phyloP scores from a whole-genome alignment of 1,284 basidiomycete genomes.

The Waitea zeae region DNA sequence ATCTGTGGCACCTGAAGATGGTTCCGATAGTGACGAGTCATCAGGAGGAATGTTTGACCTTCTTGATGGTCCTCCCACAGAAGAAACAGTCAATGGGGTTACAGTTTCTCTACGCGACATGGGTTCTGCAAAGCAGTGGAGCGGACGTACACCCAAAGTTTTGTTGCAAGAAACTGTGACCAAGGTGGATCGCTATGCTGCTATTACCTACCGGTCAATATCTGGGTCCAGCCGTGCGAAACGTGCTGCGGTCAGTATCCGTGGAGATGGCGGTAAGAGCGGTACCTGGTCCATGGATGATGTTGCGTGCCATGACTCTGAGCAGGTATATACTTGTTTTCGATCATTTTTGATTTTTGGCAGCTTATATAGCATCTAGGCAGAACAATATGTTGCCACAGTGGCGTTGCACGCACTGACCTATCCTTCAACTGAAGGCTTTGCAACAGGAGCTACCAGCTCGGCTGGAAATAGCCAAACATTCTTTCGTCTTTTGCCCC shows the following conservation, averaged over 20 bases:
- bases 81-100: slow-evolving; percentile 33
- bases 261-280: slow-evolving; percentile 48
- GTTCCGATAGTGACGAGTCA: slow-evolving; percentile 27
- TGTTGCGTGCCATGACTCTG: slow-evolving; percentile 61
- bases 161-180: slow-evolving; percentile 48
- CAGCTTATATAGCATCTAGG: too few relatives aligned
- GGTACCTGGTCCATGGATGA: slow-evolving; percentile 76
- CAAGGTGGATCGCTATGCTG: slow-evolving; percentile 60
- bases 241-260: slow-evolving; percentile 51
- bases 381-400: slow-evolving; percentile 84
- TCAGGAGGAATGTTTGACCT: slow-evolving; percentile 61
- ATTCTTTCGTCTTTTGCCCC: slow-evolving; percentile 62
- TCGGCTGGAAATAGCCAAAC: slow-evolving; percentile 25
- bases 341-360: too few relatives aligned
- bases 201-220: slow-evolving; percentile 45
- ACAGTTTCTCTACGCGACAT: slow-evolving; percentile 57
- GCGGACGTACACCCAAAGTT: slow-evolving; percentile 56
- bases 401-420: slow-evolving; percentile 69
- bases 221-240: slow-evolving; percentile 56
- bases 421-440: slow-evolving; percentile 43
- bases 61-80: slow-evolving; percentile 43
- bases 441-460: slow-evolving; percentile 27
- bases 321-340: too few relatives aligned
- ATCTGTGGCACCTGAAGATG: slow-evolving; percentile 25
- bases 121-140: slow-evolving; percentile 67